Conservation (phyloP, 164 flowering plant species). For the Dillenia suffruticosa region DNA sequence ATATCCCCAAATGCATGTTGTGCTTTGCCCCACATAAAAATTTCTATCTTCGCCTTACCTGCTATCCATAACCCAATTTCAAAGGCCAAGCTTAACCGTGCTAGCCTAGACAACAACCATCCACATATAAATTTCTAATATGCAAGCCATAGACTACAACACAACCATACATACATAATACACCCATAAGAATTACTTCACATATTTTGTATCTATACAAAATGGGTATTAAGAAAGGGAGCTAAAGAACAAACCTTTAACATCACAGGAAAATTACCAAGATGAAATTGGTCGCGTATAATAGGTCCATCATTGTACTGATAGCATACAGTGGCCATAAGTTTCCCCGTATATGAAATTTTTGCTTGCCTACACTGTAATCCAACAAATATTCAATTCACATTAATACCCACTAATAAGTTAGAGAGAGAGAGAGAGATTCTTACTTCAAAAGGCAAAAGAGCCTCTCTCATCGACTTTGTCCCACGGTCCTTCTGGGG, state of each 20-base stretch:
- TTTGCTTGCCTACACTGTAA: slow-evolving; percentile 83
- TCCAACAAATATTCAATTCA: slow-evolving; percentile 1
- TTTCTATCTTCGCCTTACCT: too few species aligned
- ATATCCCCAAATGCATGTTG: too few species aligned
- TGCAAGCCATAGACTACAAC: background rate
- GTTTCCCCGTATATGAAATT: slow-evolving; percentile 56
- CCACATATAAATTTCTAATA: background rate
- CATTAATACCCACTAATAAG: background rate
- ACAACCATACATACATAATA: background rate
- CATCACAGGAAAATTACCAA: slow-evolving; percentile 86
- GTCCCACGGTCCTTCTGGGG: slow-evolving; percentile 39
- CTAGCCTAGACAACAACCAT: background rate
- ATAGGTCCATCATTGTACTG: slow-evolving; percentile 35
- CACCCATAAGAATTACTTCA: background rate
- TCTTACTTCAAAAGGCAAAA: slow-evolving; percentile 58
- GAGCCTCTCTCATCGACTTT: slow-evolving; percentile 8
- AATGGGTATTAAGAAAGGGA: background rate
- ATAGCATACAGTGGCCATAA: slow-evolving; percentile 41
- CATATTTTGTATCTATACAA: background rate
- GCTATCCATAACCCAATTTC: too few species aligned
- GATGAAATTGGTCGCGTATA: slow-evolving; percentile 28
- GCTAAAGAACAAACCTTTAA: slow-evolving; percentile 47
- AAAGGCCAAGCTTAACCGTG: background rate
- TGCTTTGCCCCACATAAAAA: too few species aligned
- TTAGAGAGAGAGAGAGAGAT: background rate